Conservation (phyloP, 306 rosid genomes). For the Coriaria nepalensis region DNA sequence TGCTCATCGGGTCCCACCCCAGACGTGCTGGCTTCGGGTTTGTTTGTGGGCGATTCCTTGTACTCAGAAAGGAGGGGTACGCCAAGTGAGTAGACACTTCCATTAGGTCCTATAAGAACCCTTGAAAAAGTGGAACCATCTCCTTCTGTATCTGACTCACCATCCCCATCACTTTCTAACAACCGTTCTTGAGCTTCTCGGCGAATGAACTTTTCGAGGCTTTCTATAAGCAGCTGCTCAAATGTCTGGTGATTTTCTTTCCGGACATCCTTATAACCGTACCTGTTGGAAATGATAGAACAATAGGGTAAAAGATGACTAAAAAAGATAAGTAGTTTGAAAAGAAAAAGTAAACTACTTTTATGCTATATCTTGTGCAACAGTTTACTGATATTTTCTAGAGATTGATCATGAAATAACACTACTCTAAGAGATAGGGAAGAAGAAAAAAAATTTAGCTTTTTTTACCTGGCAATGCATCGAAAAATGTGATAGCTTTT, state of each 20-base stretch:
- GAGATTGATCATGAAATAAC: neutral
- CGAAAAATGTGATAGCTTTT: conserved; percentile 84
- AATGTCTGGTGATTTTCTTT: conserved; percentile 88
- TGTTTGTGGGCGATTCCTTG: conserved; percentile 25
- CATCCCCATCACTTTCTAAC: conserved; percentile 79
- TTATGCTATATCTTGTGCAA: too few relatives aligned
- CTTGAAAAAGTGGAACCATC: conserved; percentile 37
- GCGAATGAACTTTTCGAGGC: conserved; percentile 89
- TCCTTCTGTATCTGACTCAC: conserved; percentile 40
- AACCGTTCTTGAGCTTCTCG: conserved; percentile 89
- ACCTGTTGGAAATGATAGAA: conserved; percentile 27
- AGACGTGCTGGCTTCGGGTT: conserved; percentile 48
- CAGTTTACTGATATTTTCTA: too few relatives aligned
- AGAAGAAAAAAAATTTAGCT: conserved; percentile 5
- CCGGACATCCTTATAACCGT: conserved; percentile 90
- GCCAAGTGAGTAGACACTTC: conserved; percentile 81
- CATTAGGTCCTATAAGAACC: conserved; percentile 77
- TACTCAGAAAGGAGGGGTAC: conserved; percentile 68
- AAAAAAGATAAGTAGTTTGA: neutral
- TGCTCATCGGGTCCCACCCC: conserved; percentile 38
- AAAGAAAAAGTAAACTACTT: neutral
- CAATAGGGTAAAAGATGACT: neutral
- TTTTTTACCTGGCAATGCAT: conserved; percentile 64
- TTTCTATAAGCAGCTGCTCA: conserved; percentile 93
- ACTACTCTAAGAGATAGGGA: neutral